phyloP scores from a whole-genome alignment of 352 stramenopile genomes.

The Pythium folliculosum region DNA sequence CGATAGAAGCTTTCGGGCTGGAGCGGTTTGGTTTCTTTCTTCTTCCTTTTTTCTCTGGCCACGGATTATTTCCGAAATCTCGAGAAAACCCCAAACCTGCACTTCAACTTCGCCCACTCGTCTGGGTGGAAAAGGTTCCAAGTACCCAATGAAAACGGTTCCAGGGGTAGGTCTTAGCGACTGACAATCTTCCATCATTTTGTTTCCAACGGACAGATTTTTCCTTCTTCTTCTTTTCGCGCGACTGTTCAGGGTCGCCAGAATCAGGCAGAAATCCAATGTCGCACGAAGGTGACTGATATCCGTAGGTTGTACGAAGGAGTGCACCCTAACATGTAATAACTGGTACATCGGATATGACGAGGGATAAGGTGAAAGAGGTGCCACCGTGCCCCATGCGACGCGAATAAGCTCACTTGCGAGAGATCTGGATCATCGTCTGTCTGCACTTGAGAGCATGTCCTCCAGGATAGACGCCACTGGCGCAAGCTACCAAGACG shows the following conservation, averaged over 20 bases:
- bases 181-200: slow-evolving; percentile 33
- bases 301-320: neutral
- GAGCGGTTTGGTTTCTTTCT: slow-evolving; percentile 1
- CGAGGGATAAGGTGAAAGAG: neutral
- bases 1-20: slow-evolving; percentile 7
- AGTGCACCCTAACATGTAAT: neutral
- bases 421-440: too few relatives aligned
- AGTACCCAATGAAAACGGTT: neutral
- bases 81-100: slow-evolving; percentile 23
- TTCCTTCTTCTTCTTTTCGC: slow-evolving; percentile 19
- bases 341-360: neutral
- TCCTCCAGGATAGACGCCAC: neutral
- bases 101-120: slow-evolving; percentile 27
- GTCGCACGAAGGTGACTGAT: slow-evolving; percentile 13
- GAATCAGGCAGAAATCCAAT: neutral
- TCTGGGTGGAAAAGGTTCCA: slow-evolving; percentile 5
- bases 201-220: slow-evolving; percentile 24
- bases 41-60: slow-evolving; percentile 20
- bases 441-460: too few relatives aligned
- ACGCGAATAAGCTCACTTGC: neutral
- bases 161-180: slow-evolving; percentile 17
- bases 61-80: slow-evolving; percentile 13
- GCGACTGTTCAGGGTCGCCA: slow-evolving; percentile 19
- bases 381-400: too few relatives aligned
- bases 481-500: too few relatives aligned